These are phyloP conservation scores for Myriosclerotinia duriaeana DNA, from an alignment of 2,329 filamentous ascomycete species.

Conservation along the genomic window DNA sequence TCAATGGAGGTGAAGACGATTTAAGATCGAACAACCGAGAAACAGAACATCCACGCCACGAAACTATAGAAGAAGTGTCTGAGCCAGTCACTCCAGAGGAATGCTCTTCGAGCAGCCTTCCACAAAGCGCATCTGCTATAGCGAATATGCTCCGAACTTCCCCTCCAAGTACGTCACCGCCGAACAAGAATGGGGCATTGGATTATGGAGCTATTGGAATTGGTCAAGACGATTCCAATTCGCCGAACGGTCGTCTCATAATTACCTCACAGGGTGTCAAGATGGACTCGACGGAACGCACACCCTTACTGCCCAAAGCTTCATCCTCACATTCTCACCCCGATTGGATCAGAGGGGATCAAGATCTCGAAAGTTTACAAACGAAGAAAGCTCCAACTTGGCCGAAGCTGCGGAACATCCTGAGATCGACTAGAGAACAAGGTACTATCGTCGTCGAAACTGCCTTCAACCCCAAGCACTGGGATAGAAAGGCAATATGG, in stretches of 20 bases:
- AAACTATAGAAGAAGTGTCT: slow-evolving; percentile 61
- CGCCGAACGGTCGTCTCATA: slow-evolving; percentile 30
- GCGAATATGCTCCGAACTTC: slow-evolving; percentile 51
- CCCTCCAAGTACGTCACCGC: slow-evolving; percentile 35
- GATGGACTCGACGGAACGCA: slow-evolving; percentile 35
- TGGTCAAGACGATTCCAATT: slow-evolving; percentile 16
- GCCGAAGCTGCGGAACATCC: slow-evolving; percentile 36
- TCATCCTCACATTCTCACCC: slow-evolving; percentile 31
- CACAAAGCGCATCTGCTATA: slow-evolving; percentile 47
- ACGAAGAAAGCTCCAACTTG: slow-evolving; percentile 31
- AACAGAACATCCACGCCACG: slow-evolving; percentile 41
- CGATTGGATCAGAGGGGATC: slow-evolving; percentile 38
- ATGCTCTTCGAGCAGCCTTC: slow-evolving; percentile 37
- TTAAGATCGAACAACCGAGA: slow-evolving; percentile 28
- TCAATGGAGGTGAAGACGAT: slow-evolving; percentile 33
- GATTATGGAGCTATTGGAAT: slow-evolving; percentile 23
- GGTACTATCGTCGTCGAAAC: slow-evolving; percentile 30
- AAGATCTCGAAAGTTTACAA: slow-evolving; percentile 38
- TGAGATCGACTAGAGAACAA: slow-evolving; percentile 32
- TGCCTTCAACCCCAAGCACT: slow-evolving; percentile 63
- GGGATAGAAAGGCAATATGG: slow-evolving; percentile 68
- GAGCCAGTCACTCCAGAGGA: slow-evolving; percentile 55
- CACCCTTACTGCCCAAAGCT: slow-evolving; percentile 36
- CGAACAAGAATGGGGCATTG: slow-evolving; percentile 21
- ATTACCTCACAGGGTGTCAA: slow-evolving; percentile 33